Evolutionary conservation across 2,329 filamentous ascomycete species (phyloP), one percentile per base, ranked within the genome.

Genomic region (Colletotrichum orbiculare): DNA sequence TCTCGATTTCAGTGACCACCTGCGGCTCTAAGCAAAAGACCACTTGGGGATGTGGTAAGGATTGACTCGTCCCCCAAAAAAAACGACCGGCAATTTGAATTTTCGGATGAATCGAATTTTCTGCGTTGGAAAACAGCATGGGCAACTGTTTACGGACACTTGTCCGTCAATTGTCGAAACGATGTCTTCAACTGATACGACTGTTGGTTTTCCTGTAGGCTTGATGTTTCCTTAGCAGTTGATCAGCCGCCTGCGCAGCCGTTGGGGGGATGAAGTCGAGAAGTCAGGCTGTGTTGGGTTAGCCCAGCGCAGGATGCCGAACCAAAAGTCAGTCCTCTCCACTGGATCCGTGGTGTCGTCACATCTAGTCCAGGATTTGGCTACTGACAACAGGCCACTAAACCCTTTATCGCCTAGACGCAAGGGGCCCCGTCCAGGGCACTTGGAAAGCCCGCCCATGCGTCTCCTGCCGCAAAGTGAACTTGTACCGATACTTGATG

Each of bases 341-440:
- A 52, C 39, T 43, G 17, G 50, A 12, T 43, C 61, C 34, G 38
- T 17, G 41, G 58, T 65, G 62, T 65, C 62, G 58, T 65, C 62
- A 65, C 62, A 56, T 41, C 55, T 54, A 60, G 62, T 33, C 62
- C 35, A 39, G 50, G 52, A 53, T 65, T 42, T 49, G 46, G 15
- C 52, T 48, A 62, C 37, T 57, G 62, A 65, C 62, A 65, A 62
- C 62, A 56, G 46, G 25, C 62, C 58, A 47, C 62, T 65, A 65
- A 62, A n/a, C 62, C 52, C 17, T 48, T 62, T 35, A 46, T 38
- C 6, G 52, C 25, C 58, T 65, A 65, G 62, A 37, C 37, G 58
- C 41, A 65, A 57, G 58, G 62, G 58, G 52, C 62, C 62, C 50
- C 33, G 46, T 65, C 47, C 52, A 65, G 58, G 58, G 62, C 62